Percentiles rank a stretch among this genome's conserved stretches.
phyloP scores from a whole-genome alignment of 306 rosid genomes.

The Hippophae rhamnoides region DNA sequence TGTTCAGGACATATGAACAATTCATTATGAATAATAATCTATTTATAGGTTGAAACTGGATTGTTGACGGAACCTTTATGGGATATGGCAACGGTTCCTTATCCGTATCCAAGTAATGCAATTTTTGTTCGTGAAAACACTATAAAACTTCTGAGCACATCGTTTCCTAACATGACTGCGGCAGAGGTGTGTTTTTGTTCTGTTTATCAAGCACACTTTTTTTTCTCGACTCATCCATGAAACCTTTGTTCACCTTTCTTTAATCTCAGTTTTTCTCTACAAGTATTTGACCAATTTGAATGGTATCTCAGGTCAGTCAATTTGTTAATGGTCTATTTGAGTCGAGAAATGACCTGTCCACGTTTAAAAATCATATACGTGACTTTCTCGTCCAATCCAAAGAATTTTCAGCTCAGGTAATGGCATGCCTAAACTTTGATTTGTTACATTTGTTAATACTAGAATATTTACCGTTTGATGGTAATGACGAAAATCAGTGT shows the following conservation, averaged over 20 bases:
- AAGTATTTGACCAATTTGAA: slow-evolving; percentile 14
- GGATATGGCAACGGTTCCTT: slow-evolving; percentile 66
- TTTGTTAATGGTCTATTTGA: slow-evolving; percentile 86
- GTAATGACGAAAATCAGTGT: no score
- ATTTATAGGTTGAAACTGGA: slow-evolving; percentile 70
- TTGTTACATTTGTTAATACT: no score
- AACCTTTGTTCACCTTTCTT: no score
- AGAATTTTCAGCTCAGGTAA: slow-evolving; percentile 99
- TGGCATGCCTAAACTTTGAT: no score
- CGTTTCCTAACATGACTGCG: slow-evolving; percentile 94
- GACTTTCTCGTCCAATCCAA: slow-evolving; percentile 93
- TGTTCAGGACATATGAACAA: neutral
- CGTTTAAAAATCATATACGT: slow-evolving; percentile 74
- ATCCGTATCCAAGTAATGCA: slow-evolving; percentile 56
- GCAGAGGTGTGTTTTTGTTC: slow-evolving; percentile 48
- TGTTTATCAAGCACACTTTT: neutral
- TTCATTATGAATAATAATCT: neutral
- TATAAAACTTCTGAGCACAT: slow-evolving; percentile 82
- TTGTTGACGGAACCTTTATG: slow-evolving; percentile 80
- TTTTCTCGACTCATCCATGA: neutral
- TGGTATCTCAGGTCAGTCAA: slow-evolving; percentile 64
- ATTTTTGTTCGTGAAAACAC: slow-evolving; percentile 78
- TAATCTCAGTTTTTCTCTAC: no score
- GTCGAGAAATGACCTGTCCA: slow-evolving; percentile 63
- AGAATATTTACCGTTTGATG: no score